phyloP scores from a whole-genome alignment of 306 rosid genomes.

The Urtica urens region DNA sequence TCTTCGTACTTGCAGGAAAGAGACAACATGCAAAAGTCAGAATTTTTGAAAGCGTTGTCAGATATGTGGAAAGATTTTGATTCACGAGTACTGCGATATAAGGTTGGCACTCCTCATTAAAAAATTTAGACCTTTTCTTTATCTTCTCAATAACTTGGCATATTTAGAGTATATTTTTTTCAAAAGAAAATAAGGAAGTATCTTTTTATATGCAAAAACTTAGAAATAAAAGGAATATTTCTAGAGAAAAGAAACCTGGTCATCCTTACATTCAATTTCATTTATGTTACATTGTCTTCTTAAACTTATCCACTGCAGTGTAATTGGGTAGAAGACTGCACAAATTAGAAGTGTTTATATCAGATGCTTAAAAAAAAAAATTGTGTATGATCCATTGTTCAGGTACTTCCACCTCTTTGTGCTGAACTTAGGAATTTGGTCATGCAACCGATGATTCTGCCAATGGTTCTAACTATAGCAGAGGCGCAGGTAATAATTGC shows the following conservation, averaged over 20 bases:
- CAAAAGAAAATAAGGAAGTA: too few relatives aligned
- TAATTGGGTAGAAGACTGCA: constrained; percentile 1
- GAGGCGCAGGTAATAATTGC: constrained; percentile 78
- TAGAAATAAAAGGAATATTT: not conserved
- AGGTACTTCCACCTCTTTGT: constrained; percentile 99
- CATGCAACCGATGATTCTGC: constrained; percentile 94
- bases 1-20: constrained; percentile 62
- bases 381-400: constrained; percentile 22
- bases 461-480: constrained; percentile 98
- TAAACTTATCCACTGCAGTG: not conserved
- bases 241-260: not conserved
- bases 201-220: too few relatives aligned
- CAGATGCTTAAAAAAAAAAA: not conserved
- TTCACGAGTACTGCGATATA: constrained; percentile 87
- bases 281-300: not conserved
- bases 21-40: constrained; percentile 98
- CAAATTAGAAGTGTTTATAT: not conserved
- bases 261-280: not conserved
- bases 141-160: not conserved
- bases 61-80: constrained; percentile 99
- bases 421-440: constrained; percentile 96
- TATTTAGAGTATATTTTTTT: not conserved
- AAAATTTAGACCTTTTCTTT: constrained; percentile 12
- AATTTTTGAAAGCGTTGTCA: constrained; percentile 84
- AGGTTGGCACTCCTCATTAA: constrained; percentile 42